phyloP scores from a whole-genome alignment of 75 land plant genomes.

The Selaginella tamariscina region DNA sequence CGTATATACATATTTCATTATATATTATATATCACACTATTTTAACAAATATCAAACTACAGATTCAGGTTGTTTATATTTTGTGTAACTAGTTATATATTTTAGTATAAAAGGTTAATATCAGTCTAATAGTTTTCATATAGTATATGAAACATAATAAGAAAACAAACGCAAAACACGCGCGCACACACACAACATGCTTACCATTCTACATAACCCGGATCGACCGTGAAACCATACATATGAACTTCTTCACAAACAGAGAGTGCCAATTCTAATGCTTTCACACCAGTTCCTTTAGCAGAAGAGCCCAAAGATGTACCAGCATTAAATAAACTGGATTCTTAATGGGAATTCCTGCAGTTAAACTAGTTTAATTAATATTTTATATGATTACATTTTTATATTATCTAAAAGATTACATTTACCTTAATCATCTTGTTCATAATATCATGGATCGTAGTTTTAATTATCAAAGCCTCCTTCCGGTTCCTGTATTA shows the following conservation, averaged over 20 bases:
- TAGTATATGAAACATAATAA: no score
- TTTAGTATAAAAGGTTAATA: no score
- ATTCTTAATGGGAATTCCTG: constrained; percentile 87
- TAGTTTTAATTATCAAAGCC: constrained; percentile 75
- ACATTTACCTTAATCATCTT: constrained; percentile 70
- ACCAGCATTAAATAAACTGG: constrained; percentile 92
- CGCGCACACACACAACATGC: no score
- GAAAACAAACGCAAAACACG: background rate
- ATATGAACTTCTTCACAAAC: constrained; percentile 83
- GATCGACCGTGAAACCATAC: constrained; percentile 96
- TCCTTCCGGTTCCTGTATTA: constrained; percentile 57
- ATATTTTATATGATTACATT: background rate
- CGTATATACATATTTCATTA: no score
- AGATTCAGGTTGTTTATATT: no score
- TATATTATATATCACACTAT: no score
- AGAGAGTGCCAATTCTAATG: constrained; percentile 91
- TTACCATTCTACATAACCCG: constrained; percentile 94
- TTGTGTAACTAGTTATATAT: no score
- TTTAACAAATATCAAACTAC: no score
- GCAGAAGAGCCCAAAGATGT: constrained; percentile 79
- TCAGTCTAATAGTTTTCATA: no score
- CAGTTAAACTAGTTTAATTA: constrained; percentile 4
- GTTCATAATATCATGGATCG: constrained; percentile 92
- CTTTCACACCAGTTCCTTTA: constrained; percentile 95
- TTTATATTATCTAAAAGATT: background rate